Base-by-base conservation (phyloP, 306 rosid species). In the Acacia melanoxylon region DNA sequence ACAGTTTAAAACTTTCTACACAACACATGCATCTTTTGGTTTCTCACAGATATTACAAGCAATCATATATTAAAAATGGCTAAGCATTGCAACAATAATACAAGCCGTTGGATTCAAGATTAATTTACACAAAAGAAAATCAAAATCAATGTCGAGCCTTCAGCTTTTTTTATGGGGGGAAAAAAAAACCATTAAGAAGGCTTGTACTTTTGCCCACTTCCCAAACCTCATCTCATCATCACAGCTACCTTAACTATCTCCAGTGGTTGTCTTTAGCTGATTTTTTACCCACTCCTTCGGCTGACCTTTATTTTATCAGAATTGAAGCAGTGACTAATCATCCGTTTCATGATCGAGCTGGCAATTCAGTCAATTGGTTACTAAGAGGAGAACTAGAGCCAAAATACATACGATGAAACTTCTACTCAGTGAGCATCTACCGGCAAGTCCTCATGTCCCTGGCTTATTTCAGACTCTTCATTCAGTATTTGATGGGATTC, bases 401-500 rank as follows among this genome's bases (percentile, higher is more conserved):
- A 24, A 11, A 25, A 61, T 5, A 10, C 11, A 11, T 61, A 6
- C 14, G 9, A 63, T 27, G 68, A 29, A 9, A 29, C 41, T 29
- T 4, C 41, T 63, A 12, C 69, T 29, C 40, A 63, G n/a, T 6
- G n/a, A 27, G 31, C 41, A 6, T 27, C 11, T 0, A 19, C n/a
- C 0, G 10, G 63, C 35, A 54, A 65, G 58, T 62, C 68, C 40
- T 1, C 6, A 19, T 27, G 37, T 62, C 40, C 68, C 37, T 27
- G 68, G 37, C 37, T 27, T 62, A 62, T 27, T 72, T 54, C 65
- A 62, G 68, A 27, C 5, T 48, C 84, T 75, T 88, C 89, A 81
- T 86, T 83, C 83, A 84, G 76, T 78, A 80, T 83, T 52, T 71
- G 85, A 67, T 73, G 67, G 84, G 77, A 72, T 59, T 79, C 90